Percentiles rank a stretch among this genome's conserved stretches.
Conservation (phyloP, 75 land plant species). For the Cunninghamia lanceolata region DNA sequence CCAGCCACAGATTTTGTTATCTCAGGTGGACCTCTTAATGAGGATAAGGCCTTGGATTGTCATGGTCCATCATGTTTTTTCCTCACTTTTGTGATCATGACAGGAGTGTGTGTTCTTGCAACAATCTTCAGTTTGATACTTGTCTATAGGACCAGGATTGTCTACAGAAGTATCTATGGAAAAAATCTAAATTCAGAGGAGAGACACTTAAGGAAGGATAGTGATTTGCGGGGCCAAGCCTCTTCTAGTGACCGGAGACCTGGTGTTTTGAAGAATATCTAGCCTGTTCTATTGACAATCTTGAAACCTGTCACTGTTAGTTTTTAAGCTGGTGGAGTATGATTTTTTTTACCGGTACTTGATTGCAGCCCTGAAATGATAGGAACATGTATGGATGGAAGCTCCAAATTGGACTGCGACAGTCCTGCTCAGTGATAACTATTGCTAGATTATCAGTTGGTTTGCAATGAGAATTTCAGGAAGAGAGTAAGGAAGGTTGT, state of each 20-base stretch:
- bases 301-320: background rate
- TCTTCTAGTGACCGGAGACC: constrained; percentile 10
- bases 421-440: background rate
- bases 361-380: background rate
- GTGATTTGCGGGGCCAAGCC: constrained; percentile 4
- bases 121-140: constrained; percentile 22
- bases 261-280: background rate
- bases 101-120: constrained; percentile 42
- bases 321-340: background rate
- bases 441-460: background rate
- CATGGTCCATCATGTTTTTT: constrained; percentile 32
- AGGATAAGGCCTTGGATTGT: constrained; percentile 15
- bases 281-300: background rate
- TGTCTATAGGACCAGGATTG: constrained; percentile 28
- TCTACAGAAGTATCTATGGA: constrained; percentile 38
- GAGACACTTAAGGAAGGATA: background rate
- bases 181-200: constrained; percentile 22
- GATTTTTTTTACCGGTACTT: background rate
- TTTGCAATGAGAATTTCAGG: background rate
- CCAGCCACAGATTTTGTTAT: background rate
- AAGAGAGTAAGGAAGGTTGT: background rate
- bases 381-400: background rate
- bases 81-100: constrained; percentile 42
- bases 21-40: constrained; percentile 5
- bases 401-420: background rate